Conservation (phyloP, 371 early-diverging fungal genomes). For the Funneliformis caledonium region DNA sequence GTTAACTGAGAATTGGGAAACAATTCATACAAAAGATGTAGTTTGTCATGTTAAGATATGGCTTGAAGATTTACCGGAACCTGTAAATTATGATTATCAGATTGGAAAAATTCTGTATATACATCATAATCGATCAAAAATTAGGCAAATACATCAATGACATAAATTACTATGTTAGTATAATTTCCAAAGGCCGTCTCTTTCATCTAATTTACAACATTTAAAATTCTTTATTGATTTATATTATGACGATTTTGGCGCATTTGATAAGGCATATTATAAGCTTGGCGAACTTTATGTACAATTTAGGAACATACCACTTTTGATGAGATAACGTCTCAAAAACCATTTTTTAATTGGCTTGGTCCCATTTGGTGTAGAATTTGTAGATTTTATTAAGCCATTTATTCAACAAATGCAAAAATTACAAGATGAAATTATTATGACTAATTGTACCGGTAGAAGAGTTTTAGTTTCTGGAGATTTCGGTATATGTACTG, state of each 20-base stretch:
- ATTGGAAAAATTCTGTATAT: background rate
- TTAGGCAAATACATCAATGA: background rate
- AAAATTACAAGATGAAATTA: background rate
- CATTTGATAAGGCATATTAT: no score
- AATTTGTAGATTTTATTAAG: constrained; percentile 10
- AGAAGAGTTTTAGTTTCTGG: background rate
- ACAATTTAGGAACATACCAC: background rate
- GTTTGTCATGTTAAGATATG: background rate
- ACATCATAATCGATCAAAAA: background rate
- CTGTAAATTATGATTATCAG: background rate
- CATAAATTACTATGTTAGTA: no score
- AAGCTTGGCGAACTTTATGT: no score
- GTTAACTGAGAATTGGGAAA: background rate
- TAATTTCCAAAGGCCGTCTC: no score
- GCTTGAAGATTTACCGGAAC: background rate
- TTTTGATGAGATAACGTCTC: background rate
- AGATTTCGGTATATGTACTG: background rate
- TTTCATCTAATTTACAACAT: no score
- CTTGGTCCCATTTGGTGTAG: background rate
- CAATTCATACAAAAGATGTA: background rate
- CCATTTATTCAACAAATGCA: background rate
- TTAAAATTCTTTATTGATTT: no score
- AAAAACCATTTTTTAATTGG: constrained; percentile 16
- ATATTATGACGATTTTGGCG: no score
- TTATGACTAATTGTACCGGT: background rate